Conservation (phyloP, 116 monocot genomes). For the Thalassia testudinum region DNA sequence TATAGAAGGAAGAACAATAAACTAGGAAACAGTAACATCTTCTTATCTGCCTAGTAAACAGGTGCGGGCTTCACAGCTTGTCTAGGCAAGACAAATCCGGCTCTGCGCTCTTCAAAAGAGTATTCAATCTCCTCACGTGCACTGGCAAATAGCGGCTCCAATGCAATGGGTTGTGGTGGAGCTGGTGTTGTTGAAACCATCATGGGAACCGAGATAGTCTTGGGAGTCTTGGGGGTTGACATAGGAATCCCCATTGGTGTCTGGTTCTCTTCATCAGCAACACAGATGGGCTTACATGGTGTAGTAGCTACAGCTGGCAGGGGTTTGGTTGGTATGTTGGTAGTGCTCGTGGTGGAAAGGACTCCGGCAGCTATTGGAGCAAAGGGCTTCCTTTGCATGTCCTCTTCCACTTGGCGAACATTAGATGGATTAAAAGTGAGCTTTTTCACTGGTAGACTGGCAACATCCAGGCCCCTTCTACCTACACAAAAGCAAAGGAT, state of each 20-base stretch:
- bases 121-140: conserved; percentile 33
- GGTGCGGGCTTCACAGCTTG: too few species aligned
- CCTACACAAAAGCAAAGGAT: conserved; percentile 14
- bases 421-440: conserved; percentile 23
- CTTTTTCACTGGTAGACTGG: conserved; percentile 35
- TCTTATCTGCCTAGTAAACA: too few species aligned
- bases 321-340: background rate
- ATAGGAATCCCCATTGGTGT: conserved; percentile 17
- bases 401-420: conserved; percentile 21
- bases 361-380: conserved; percentile 19
- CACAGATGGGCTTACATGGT: conserved; percentile 1
- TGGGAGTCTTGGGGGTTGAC: conserved; percentile 42
- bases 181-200: conserved; percentile 43
- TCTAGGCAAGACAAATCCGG: conserved; percentile 15
- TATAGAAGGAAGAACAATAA: too few species aligned
- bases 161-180: conserved; percentile 2
- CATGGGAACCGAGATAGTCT: conserved; percentile 47
- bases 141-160: conserved; percentile 8
- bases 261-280: conserved; percentile 26
- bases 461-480: conserved; percentile 41
- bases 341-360: background rate
- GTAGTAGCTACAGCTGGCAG: conserved; percentile 5
- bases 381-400: conserved; percentile 43
- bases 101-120: conserved; percentile 86
- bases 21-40: too few species aligned